phyloP scores from a whole-genome alignment of 2,329 filamentous ascomycete genomes.

The Aciculosporium take region DNA sequence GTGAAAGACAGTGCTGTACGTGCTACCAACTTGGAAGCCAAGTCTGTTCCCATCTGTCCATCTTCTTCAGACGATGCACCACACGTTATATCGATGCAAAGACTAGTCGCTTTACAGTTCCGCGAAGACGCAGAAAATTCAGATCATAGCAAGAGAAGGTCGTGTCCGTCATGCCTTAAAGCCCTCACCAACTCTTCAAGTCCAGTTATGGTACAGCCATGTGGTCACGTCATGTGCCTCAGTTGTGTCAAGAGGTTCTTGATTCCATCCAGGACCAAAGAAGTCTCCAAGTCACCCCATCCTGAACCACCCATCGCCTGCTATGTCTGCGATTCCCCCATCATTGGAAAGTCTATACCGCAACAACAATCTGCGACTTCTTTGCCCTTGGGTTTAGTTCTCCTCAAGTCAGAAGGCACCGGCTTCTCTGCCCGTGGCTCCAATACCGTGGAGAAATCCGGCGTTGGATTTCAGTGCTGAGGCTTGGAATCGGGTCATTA shows the following conservation, averaged over 20 bases:
- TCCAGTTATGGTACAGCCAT: constrained; percentile 71
- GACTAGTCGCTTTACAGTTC: constrained; percentile 63
- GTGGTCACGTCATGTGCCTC: constrained; percentile 82
- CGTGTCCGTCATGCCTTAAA: constrained; percentile 81
- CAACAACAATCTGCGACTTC: constrained; percentile 34
- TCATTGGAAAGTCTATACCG: constrained; percentile 38
- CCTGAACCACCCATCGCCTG: constrained; percentile 41
- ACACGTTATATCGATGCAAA: constrained; percentile 66
- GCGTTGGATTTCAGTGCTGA: constrained; percentile 72
- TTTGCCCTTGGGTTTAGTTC: constrained; percentile 58
- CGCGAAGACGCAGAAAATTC: constrained; percentile 47
- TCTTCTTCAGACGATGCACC: constrained; percentile 50
- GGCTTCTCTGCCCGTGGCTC: constrained; percentile 82
- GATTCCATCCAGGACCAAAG: constrained; percentile 34
- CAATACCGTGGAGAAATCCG: constrained; percentile 65
- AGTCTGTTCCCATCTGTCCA: constrained; percentile 61
- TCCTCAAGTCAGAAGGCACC: constrained; percentile 74
- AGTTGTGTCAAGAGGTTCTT: constrained; percentile 77
- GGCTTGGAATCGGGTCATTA: not conserved
- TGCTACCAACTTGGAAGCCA: constrained; percentile 44
- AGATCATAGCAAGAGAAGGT: constrained; percentile 26
- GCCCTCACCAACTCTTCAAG: constrained; percentile 67
- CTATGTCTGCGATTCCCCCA: constrained; percentile 73
- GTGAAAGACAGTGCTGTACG: constrained; percentile 33
- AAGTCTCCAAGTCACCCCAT: constrained; percentile 18